Evolutionary conservation across 345 rosid genomes (phyloP).

Genomic region (Arabidopsis suecica): DNA sequence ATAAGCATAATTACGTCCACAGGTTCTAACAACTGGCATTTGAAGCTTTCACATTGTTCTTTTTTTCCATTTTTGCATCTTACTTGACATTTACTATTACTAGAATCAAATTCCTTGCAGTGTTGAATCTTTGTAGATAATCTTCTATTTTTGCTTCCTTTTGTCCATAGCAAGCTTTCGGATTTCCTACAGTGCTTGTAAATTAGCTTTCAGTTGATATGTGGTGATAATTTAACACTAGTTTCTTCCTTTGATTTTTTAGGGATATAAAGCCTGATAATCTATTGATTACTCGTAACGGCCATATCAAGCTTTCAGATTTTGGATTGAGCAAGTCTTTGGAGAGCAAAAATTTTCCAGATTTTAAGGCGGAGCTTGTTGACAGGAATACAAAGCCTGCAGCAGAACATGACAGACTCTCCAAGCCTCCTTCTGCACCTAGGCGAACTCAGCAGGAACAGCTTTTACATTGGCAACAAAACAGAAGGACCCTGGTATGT

Average conservation of each 20-base stretch:
- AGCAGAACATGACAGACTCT: constrained; percentile 54
- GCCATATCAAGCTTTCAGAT: constrained; percentile 75
- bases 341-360: constrained; percentile 60
- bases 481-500: constrained; percentile 67
- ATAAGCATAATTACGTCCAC: constrained; percentile 70
- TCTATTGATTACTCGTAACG: constrained; percentile 62
- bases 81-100: not conserved
- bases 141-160: not conserved
- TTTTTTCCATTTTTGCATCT: constrained; percentile 4
- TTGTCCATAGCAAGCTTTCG: not conserved
- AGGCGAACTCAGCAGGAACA: constrained; percentile 73
- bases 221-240: constrained; percentile 12
- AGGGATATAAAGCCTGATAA: constrained; percentile 84
- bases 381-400: constrained; percentile 50
- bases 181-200: constrained; percentile 18
- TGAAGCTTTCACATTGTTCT: constrained; percentile 17
- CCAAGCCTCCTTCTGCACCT: constrained; percentile 57
- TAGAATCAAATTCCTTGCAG: not conserved
- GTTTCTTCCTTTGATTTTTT: constrained; percentile 38
- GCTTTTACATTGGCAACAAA: constrained; percentile 74
- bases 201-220: constrained; percentile 11
- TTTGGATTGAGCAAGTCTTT: constrained; percentile 75
- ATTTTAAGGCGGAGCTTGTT: constrained; percentile 55
- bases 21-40: constrained; percentile 48
- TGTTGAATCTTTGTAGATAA: constrained; percentile 9